A percentile compares a stretch with the other conserved stretches of the same genome.
These are phyloP conservation scores for Rhynchosporium secalis DNA, from an alignment of 2,329 filamentous ascomycete genomes.

Conservation along the genomic window DNA sequence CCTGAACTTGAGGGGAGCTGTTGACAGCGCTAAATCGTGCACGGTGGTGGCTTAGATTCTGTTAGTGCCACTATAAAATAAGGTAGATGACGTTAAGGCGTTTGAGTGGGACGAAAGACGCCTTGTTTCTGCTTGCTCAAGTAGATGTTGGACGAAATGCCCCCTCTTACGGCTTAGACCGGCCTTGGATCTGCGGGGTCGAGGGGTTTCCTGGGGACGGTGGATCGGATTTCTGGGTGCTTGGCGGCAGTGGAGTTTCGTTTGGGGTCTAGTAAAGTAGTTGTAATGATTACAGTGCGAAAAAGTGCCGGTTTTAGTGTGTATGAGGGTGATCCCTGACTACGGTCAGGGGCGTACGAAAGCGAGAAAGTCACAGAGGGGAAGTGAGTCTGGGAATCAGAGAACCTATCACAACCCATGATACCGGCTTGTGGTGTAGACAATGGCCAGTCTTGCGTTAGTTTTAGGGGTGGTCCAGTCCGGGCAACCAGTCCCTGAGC, in stretches of 20 bases:
- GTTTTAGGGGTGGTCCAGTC: background rate
- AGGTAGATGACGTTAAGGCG: constrained; percentile 10
- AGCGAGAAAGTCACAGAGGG: background rate
- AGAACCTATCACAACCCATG: background rate
- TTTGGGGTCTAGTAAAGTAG: background rate
- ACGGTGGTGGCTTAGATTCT: constrained; percentile 15
- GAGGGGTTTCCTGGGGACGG: constrained; percentile 3
- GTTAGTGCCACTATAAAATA: background rate
- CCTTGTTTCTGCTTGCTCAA: background rate
- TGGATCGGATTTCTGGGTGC: background rate
- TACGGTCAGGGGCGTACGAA: constrained; percentile 1
- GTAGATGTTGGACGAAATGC: background rate
- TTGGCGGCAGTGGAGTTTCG: background rate
- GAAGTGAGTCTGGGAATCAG: background rate
- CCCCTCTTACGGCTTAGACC: background rate
- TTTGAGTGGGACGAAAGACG: background rate
- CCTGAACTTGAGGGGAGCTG: background rate
- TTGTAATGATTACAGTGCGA: background rate
- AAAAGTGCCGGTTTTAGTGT: constrained; percentile 7
- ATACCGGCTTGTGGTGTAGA: background rate
- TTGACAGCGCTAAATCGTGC: constrained; percentile 4
- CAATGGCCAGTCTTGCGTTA: background rate
- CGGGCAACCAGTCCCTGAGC: background rate
- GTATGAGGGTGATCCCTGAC: background rate
- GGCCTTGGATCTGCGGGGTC: background rate